Evolutionary conservation across 345 rosid species (phyloP).

Genomic region (Acer yangbiense): DNA sequence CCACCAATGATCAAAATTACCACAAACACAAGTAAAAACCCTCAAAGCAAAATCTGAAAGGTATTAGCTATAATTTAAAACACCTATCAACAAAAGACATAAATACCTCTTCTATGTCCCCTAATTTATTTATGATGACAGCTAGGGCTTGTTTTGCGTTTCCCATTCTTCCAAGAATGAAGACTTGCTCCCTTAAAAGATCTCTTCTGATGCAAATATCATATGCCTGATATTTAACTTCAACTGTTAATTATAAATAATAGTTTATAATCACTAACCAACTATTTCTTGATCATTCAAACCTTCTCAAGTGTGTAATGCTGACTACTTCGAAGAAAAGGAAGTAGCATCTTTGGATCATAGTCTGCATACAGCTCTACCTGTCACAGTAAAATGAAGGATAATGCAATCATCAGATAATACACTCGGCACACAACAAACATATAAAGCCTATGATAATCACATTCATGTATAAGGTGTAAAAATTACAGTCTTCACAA

Average conservation of each 20-base stretch:
- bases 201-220: constrained; percentile 78
- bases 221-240: constrained; percentile 68
- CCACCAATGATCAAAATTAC: constrained; percentile 16
- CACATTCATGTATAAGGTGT: neutral
- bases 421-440: neutral
- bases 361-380: constrained; percentile 92
- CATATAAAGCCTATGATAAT: neutral
- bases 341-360: constrained; percentile 91
- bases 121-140: constrained; percentile 84
- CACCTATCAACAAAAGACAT: constrained; percentile 13
- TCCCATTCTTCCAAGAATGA: constrained; percentile 98
- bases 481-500: neutral
- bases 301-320: constrained; percentile 98
- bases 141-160: constrained; percentile 88
- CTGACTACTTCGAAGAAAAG: constrained; percentile 96
- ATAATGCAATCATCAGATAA: constrained; percentile 23
- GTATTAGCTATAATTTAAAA: neutral
- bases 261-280: constrained; percentile 16
- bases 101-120: constrained; percentile 94
- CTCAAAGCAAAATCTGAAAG: constrained; percentile 13
- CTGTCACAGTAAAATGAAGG: constrained; percentile 44
- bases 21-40: neutral
- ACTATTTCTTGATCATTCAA: constrained; percentile 28
- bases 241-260: constrained; percentile 24
- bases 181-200: constrained; percentile 92